Base-by-base conservation (phyloP, 257 asterid species). In the Solanum paucissectum region DNA sequence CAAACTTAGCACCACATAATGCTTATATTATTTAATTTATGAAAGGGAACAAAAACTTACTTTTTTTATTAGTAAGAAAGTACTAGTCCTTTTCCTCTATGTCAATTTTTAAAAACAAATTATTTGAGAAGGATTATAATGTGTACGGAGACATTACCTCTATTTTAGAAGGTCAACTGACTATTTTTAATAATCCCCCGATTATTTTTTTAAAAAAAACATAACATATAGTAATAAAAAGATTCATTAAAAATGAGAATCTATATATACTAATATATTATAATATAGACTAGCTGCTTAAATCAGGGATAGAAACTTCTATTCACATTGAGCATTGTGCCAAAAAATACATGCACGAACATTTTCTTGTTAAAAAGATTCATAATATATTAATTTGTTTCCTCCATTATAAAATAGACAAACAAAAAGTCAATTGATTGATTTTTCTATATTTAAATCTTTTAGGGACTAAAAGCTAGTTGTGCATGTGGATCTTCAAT, bases 291-390 rank as follows among this genome's bases (percentile, higher is more conserved):
- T 85, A 55, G 75, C 58, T 62, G 85, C 88, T 83, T 66, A 91
- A 91, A 68, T 87, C 87, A 84, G 91, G 94, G 90, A 90, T 90
- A 90, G 93, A 93, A 93, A 90, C 90, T 93, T 93, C 94, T 90
- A 93, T 92, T 92, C 94, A 92, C 74, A 72, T 91, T 88, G 95
- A 93, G 94, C 94, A 84, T 66, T 91, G 95, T 84, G 94, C 92
- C 91, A 64, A 64, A n/a, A 85, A 71, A 46, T 44, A 5, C 27
- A 86, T 23, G 29, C 37, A 77, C 86, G 37, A 27, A 81, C 88
- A 73, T 49, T 84, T 76, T 29, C 37, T 87, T 86, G 90, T 86
- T 85, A 69, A 85, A 88, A 85, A 88, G 27, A 46, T 3, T 7
- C 74, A 32, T 44, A 40, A 40, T n/a, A 42, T 77, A 27, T 27